Conservation (phyloP, 495 filamentous ascomycete genomes). For the Cudoniella acicularis region DNA sequence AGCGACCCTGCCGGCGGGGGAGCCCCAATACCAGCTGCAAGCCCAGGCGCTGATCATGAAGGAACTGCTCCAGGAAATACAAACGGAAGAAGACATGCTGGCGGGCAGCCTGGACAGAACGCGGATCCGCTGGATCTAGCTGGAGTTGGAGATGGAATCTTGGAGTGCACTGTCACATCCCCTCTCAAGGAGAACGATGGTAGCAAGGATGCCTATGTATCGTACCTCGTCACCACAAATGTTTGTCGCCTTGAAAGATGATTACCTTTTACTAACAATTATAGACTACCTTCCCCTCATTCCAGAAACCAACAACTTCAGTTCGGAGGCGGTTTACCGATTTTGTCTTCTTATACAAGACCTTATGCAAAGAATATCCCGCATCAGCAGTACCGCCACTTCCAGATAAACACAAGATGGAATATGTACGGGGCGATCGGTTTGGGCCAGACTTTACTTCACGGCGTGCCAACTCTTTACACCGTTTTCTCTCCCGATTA, state of each 20-base stretch:
- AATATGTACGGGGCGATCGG: conserved; percentile 92
- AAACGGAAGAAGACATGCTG: conserved; percentile 8
- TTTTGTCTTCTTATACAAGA: conserved; percentile 95
- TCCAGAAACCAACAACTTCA: conserved; percentile 69
- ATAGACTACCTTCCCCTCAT: conserved; percentile 90
- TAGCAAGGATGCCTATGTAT: conserved; percentile 96
- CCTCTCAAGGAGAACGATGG: conserved; percentile 93
- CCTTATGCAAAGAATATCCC: conserved; percentile 79
- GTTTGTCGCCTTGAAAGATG: conserved; percentile 45
- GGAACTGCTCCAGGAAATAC: background rate
- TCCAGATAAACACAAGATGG: conserved; percentile 98
- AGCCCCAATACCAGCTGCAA: background rate
- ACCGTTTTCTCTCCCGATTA: conserved; percentile 85
- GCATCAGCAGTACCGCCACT: conserved; percentile 90
- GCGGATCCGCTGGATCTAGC: conserved; percentile 24
- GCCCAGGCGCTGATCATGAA: background rate
- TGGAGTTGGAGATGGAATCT: conserved; percentile 69
- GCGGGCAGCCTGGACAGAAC: conserved; percentile 45
- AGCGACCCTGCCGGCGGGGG: conserved; percentile 2
- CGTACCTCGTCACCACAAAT: conserved; percentile 87
- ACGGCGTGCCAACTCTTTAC: conserved; percentile 82
- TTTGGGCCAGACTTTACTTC: conserved; percentile 94
- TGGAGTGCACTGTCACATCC: conserved; percentile 77
- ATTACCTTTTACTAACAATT: conserved; percentile 2
- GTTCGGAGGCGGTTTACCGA: conserved; percentile 93